Conservation (phyloP, 2,329 filamentous ascomycete species). For the Triangularia setosa region DNA sequence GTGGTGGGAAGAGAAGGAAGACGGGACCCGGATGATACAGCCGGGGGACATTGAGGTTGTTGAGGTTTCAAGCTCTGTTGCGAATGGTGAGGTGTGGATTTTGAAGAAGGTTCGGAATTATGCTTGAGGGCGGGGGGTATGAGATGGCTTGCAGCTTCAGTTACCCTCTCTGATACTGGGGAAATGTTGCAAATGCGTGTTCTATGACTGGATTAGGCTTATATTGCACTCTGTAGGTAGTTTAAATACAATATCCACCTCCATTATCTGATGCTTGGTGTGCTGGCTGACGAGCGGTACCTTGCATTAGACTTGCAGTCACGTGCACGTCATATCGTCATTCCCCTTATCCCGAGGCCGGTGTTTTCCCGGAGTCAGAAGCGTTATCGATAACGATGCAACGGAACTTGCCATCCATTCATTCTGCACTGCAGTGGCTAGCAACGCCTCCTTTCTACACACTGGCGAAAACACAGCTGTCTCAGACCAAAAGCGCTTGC, state of each 20-base stretch:
- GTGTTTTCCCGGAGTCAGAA: neutral
- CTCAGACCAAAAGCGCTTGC: slow-evolving; percentile 4
- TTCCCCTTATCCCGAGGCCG: neutral
- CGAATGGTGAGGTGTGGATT: slow-evolving; percentile 88
- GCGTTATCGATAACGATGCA: neutral
- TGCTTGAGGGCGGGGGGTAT: slow-evolving; percentile 5
- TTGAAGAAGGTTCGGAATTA: slow-evolving; percentile 52
- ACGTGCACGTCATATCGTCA: neutral
- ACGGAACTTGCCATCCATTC: slow-evolving; percentile 1
- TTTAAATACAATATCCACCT: neutral
- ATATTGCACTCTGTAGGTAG: neutral
- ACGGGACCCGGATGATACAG: slow-evolving; percentile 67
- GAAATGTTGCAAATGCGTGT: neutral
- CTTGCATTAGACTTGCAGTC: neutral
- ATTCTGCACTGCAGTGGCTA: neutral
- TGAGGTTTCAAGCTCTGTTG: slow-evolving; percentile 67
- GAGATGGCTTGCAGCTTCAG: neutral
- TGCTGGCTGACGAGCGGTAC: neutral
- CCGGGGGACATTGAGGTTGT: slow-evolving; percentile 77
- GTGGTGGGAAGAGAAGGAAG: slow-evolving; percentile 78
- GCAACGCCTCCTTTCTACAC: neutral
- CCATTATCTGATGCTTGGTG: neutral
- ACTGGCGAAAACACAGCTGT: neutral
- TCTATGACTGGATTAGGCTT: neutral
- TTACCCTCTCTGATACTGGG: neutral